Evolutionary conservation across 1,139 yeast species (phyloP).

Genomic region (Lodderomyces theae): DNA sequence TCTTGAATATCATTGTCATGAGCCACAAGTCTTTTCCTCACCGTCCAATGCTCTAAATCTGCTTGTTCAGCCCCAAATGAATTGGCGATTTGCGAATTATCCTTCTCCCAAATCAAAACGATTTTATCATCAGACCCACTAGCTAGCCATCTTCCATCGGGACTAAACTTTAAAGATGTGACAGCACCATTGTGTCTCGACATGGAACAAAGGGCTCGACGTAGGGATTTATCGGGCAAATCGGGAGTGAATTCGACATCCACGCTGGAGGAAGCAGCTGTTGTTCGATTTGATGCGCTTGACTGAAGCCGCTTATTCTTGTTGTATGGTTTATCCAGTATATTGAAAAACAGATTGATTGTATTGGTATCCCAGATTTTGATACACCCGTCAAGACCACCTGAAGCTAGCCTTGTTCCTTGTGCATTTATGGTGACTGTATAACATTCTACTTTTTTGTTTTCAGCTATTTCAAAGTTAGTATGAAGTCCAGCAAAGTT

Average conservation of each 20-base stretch:
- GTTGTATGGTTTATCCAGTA: conserved; percentile 7
- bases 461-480: conserved; percentile 52
- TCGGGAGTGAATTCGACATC: conserved; percentile 9
- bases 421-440: conserved; percentile 79
- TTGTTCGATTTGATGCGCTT: neutral
- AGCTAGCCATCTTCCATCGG: conserved; percentile 86
- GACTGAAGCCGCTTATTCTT: conserved; percentile 6
- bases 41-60: conserved; percentile 91
- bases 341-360: conserved; percentile 20
- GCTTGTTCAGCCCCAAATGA: conserved; percentile 49
- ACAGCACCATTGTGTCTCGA: conserved; percentile 91
- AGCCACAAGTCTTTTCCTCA: conserved; percentile 84
- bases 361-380: conserved; percentile 79
- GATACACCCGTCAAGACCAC: conserved; percentile 93
- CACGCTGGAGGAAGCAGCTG: neutral
- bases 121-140: conserved; percentile 95
- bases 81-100: conserved; percentile 40
- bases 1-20: conserved; percentile 98
- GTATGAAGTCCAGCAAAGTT: neutral
- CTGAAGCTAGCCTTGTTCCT: conserved; percentile 85
- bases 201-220: conserved; percentile 72
- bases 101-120: conserved; percentile 88
- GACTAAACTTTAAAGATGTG: conserved; percentile 87
- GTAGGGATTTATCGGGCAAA: conserved; percentile 36
- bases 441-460: conserved; percentile 78